Base-by-base conservation (phyloP, 2,329 filamentous ascomycete species). In the Cucurbitaria berberidis region DNA sequence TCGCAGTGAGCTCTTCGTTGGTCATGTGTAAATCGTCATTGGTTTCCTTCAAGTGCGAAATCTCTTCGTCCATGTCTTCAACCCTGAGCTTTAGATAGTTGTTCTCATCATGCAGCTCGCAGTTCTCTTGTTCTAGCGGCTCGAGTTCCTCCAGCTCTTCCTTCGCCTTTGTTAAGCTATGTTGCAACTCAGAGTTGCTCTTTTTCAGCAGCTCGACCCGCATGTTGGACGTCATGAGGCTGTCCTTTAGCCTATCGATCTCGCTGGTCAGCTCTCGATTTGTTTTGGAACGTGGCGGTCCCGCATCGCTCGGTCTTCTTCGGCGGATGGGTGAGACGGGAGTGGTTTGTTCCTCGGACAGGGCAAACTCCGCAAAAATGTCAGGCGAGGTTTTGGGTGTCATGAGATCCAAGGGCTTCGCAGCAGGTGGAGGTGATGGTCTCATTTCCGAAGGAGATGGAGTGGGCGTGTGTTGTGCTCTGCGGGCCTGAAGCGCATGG, bases 161-260 rank as follows among this genome's bases (percentile, higher is more conserved):
- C 26, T 62, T 58, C 3, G 65, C 59, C 35, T 56, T 53, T 3
- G 72, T 67, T 42, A 68, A 40, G 16, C 62, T 45, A 8, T 69
- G 62, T 15, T 70, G 65, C 18, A 72, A 53, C 22, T 73, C 63
- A 2, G 56, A 60, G n/a, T 73, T 72, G 27, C 69, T 62, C 30
- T 69, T 67, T 38, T 64, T 64, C 40, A 72, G 44, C 18, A 74
- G 54, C 40, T 72, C 63, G 1, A 72, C 62, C 24, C 70, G 67
- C 53, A 75, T 59, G 26, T 68, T 72, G 48, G 69, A 44, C 41
- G 67, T 65, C 40, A 74, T 73, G 45, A 73, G 49, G 6, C 36
- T 48, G 7, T 66, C 58, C 36, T 67, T 69, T 21, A 72, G 44
- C 22, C 53, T 60, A 18, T 72, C 66, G 7, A 62, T 59, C 36